These are phyloP conservation scores for Chiua sp. DNA, from an alignment of 1,284 basidiomycete genomes.

Conservation along the genomic window DNA sequence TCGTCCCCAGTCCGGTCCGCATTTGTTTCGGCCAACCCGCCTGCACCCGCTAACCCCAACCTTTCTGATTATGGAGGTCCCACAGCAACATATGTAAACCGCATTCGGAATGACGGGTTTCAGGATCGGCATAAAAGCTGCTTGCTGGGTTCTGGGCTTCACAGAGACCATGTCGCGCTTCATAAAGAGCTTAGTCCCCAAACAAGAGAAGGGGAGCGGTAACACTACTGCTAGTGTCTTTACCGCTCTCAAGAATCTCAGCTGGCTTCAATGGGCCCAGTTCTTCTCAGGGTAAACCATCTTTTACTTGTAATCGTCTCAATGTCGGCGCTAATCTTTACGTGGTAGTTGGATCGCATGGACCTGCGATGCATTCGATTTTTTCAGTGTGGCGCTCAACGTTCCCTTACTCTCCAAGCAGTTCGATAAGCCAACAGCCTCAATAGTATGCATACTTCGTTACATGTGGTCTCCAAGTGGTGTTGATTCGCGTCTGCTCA, in stretches of 20 bases:
- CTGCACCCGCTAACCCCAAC: neutral
- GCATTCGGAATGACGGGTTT: constrained; percentile 5
- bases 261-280: constrained; percentile 57
- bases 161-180: constrained; percentile 26
- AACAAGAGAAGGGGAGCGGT: constrained; percentile 44
- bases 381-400: constrained; percentile 84
- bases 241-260: constrained; percentile 45
- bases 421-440: constrained; percentile 53
- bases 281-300: constrained; percentile 62
- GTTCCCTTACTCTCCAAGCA: constrained; percentile 60
- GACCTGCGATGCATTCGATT: constrained; percentile 83
- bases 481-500: constrained; percentile 31
- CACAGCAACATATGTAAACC: neutral
- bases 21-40: neutral
- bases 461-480: neutral
- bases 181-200: constrained; percentile 50
- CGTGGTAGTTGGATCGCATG: constrained; percentile 72
- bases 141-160: neutral
- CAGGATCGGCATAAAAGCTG: constrained; percentile 21
- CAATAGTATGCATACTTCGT: constrained; percentile 55
- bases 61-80: constrained; percentile 2
- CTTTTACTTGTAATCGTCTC: neutral
- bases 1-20: neutral
- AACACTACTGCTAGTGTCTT: constrained; percentile 41
- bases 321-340: neutral